Evolutionary conservation across 2,329 filamentous ascomycete species (phyloP).

Genomic region (Dendrostoma leiphaemia): DNA sequence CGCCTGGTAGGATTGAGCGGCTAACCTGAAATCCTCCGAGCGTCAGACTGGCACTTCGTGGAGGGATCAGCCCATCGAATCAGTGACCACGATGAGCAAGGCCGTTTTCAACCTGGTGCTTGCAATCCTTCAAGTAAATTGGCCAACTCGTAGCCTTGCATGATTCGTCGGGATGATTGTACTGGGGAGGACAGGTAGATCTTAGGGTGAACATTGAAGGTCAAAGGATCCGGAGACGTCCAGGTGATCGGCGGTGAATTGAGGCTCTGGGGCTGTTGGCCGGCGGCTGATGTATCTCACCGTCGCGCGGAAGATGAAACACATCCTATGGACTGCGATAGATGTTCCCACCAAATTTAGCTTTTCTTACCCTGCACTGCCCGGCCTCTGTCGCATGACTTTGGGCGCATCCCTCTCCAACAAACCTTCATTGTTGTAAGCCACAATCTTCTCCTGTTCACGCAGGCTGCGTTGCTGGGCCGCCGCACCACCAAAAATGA

Average conservation of each 20-base stretch:
- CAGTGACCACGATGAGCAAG: too few relatives aligned
- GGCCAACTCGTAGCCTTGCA: slow-evolving; percentile 1
- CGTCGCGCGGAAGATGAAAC: slow-evolving; percentile 9
- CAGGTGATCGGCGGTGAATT: neutral
- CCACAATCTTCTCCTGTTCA: too few relatives aligned
- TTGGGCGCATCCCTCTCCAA: too few relatives aligned
- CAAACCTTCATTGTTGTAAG: too few relatives aligned
- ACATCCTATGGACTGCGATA: neutral
- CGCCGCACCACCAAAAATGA: too few relatives aligned
- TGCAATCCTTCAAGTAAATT: too few relatives aligned
- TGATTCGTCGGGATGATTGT: neutral
- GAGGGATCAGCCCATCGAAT: neutral
- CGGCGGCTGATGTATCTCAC: slow-evolving; percentile 4
- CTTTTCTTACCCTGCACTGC: neutral
- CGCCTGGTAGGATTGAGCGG: neutral
- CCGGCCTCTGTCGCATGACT: too few relatives aligned
- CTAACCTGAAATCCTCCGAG: neutral
- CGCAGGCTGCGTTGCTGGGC: too few relatives aligned
- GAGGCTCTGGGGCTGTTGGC: slow-evolving; percentile 10
- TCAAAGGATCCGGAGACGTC: neutral
- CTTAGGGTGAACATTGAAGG: too few relatives aligned
- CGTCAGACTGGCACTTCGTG: neutral
- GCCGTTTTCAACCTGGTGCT: too few relatives aligned
- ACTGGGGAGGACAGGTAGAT: neutral
- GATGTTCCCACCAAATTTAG: neutral